phyloP scores from a whole-genome alignment of 2,329 filamentous ascomycete species.

The Ascochyta viciae-villosae region DNA sequence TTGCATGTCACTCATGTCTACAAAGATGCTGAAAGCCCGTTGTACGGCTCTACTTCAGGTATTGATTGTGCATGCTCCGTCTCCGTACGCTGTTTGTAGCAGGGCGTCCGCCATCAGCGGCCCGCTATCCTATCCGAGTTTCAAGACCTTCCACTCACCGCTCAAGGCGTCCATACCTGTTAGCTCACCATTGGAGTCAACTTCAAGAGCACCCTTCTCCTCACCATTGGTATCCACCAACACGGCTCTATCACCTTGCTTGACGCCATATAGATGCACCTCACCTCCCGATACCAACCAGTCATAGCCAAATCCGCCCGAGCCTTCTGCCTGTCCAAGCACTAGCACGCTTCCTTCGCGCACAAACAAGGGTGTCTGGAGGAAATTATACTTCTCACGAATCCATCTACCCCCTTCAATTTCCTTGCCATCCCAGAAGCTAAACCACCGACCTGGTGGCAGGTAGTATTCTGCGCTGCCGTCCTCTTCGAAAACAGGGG shows the following conservation, averaged over 20 bases:
- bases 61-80: not conserved
- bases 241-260: conserved; percentile 42
- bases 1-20: conserved; percentile 3
- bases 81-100: conserved; percentile 11
- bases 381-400: conserved; percentile 51
- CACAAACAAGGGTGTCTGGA: conserved; percentile 51
- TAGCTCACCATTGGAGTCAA: conserved; percentile 38
- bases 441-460: conserved; percentile 60
- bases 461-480: conserved; percentile 73
- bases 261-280: conserved; percentile 48
- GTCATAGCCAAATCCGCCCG: conserved; percentile 50
- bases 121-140: conserved; percentile 28
- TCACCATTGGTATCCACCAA: conserved; percentile 47
- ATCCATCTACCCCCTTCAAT: conserved; percentile 54
- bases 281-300: conserved; percentile 50
- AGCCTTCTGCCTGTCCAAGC: conserved; percentile 49
- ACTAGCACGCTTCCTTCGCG: conserved; percentile 51
- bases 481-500: conserved; percentile 68
- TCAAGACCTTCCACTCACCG: conserved; percentile 47
- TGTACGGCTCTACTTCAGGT: conserved; percentile 1
- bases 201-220: conserved; percentile 39
- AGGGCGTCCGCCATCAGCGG: conserved; percentile 1
- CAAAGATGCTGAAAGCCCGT: not conserved
- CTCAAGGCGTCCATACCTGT: conserved; percentile 37
- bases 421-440: conserved; percentile 55